Conservation (phyloP, 768 basidiomycete species). For the Scleroderma citrinum region DNA sequence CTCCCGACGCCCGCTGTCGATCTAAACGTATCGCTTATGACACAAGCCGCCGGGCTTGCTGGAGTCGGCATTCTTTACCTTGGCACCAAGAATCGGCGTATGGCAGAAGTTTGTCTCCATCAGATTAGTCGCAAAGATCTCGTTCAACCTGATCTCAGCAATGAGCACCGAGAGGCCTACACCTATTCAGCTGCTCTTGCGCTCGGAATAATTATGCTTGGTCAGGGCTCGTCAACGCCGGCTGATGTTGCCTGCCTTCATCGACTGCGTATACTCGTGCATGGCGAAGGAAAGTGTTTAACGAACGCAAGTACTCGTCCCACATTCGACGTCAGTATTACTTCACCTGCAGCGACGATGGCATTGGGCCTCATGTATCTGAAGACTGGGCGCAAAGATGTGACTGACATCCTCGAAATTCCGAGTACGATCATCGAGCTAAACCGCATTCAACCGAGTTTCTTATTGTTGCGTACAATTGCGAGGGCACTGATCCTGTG, state of each 20-base stretch:
- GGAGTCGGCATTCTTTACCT: slow-evolving; percentile 88
- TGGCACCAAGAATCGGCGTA: slow-evolving; percentile 79
- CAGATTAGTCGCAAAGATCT: slow-evolving; percentile 79
- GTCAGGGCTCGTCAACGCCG: slow-evolving; percentile 71
- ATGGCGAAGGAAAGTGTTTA: slow-evolving; percentile 55
- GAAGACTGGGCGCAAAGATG: slow-evolving; percentile 73
- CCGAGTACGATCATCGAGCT: slow-evolving; percentile 77
- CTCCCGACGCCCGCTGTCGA: slow-evolving; percentile 84
- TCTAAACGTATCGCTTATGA: slow-evolving; percentile 84
- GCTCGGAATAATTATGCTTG: slow-evolving; percentile 96
- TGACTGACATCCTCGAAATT: slow-evolving; percentile 79
- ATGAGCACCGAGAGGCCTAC: slow-evolving; percentile 89
- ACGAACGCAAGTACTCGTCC: slow-evolving; percentile 33
- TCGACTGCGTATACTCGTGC: slow-evolving; percentile 67
- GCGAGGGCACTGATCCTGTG: slow-evolving; percentile 82
- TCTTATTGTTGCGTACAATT: slow-evolving; percentile 77
- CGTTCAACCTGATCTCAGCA: slow-evolving; percentile 75
- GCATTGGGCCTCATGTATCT: slow-evolving; percentile 93
- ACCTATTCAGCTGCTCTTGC: slow-evolving; percentile 83
- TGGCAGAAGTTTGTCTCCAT: slow-evolving; percentile 87
- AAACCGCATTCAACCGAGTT: slow-evolving; percentile 83
- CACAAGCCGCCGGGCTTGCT: slow-evolving; percentile 82
- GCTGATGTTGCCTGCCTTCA: slow-evolving; percentile 69
- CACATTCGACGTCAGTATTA: slow-evolving; percentile 80
- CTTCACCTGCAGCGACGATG: slow-evolving; percentile 86